Conservation (phyloP, 257 asterid species). For the Lithospermum erythrorhizon region DNA sequence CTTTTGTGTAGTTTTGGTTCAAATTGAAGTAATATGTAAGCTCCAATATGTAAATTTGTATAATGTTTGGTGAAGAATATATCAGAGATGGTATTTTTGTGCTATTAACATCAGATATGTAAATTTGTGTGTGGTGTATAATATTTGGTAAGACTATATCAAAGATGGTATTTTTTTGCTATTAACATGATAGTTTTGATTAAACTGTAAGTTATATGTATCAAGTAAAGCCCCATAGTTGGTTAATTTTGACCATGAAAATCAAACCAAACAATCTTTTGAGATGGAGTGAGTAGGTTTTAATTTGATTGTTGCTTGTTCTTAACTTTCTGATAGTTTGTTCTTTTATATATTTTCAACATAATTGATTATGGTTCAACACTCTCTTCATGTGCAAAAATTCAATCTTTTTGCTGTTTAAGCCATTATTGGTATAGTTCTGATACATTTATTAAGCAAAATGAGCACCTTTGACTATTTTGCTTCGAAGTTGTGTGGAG, state of each 20-base stretch:
- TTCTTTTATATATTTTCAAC: neutral
- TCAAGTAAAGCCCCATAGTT: no score
- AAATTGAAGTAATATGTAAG: no score
- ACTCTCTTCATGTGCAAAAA: neutral
- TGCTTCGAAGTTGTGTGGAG: neutral
- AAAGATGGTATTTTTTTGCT: slow-evolving; percentile 1
- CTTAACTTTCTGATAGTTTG: neutral
- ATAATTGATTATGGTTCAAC: no score
- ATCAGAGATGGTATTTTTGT: no score
- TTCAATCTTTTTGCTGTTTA: neutral
- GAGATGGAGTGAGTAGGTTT: neutral
- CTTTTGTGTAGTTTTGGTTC: no score
- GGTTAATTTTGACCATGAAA: no score
- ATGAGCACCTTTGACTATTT: neutral
- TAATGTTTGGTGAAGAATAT: no score
- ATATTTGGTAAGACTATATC: neutral
- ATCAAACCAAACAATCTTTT: no score
- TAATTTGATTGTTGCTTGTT: neutral
- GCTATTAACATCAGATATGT: no score
- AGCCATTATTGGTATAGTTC: neutral
- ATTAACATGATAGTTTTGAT: neutral
- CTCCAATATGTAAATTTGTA: no score
- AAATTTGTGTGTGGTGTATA: no score
- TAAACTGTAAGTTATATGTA: no score
- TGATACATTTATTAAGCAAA: neutral